phyloP scores from a whole-genome alignment of 2,329 filamentous ascomycete genomes.

The Colletotrichum acutatum region DNA sequence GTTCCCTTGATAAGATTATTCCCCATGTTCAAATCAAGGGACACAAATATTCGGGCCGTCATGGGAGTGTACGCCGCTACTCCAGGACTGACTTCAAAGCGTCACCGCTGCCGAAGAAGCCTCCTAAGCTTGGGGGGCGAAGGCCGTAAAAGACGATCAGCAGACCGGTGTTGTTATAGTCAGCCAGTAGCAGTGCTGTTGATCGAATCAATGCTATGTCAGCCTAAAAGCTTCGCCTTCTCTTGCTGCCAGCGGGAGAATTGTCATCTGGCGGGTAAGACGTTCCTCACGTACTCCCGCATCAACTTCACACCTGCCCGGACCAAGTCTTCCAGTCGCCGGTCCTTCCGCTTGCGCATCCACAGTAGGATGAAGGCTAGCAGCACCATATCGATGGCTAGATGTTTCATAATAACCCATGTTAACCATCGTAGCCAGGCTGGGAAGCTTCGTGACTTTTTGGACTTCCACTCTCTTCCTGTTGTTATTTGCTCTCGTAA shows the following conservation, averaged over 20 bases:
- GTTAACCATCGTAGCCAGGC: constrained; percentile 78
- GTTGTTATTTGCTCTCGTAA: constrained; percentile 89
- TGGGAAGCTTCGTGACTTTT: constrained; percentile 71
- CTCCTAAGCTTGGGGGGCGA: not conserved
- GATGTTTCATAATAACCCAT: constrained; percentile 78
- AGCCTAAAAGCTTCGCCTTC: not conserved
- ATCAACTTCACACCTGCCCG: constrained; percentile 68
- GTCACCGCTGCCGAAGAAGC: not conserved
- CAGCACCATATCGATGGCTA: constrained; percentile 77
- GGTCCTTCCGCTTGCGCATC: constrained; percentile 78
- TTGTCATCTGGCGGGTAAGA: constrained; percentile 67
- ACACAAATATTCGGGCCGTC: not conserved
- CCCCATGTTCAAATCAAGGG: not conserved
- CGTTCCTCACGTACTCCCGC: constrained; percentile 68
- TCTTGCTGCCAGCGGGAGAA: not conserved
- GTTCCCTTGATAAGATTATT: not conserved
- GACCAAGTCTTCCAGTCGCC: constrained; percentile 78
- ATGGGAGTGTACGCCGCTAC: not conserved
- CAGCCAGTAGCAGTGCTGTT: not conserved
- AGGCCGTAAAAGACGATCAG: not conserved
- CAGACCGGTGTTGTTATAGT: too few species aligned
- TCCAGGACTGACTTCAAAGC: not conserved
- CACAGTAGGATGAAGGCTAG: constrained; percentile 75
- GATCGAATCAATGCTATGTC: not conserved
- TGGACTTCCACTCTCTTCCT: constrained; percentile 76